phyloP scores from a whole-genome alignment of 225 moss, liverwort and hornwort genomes.

The Rhytidiadelphus loreus region DNA sequence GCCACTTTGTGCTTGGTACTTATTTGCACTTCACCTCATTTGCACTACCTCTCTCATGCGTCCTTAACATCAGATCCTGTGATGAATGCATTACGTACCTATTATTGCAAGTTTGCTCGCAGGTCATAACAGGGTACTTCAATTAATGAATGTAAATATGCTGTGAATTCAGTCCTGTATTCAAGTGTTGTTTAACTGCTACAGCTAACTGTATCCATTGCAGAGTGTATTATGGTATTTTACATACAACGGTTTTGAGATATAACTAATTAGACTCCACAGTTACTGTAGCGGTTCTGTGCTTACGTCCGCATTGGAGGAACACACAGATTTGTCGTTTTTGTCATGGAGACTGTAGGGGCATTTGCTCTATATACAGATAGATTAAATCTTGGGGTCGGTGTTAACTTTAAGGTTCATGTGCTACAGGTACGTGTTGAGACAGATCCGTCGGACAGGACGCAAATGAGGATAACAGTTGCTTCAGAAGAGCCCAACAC shows the following conservation, averaged over 20 bases:
- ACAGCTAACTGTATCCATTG: background rate
- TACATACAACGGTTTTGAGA: background rate
- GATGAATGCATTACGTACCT: background rate
- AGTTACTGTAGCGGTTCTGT: background rate
- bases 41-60: background rate
- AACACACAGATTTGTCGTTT: background rate
- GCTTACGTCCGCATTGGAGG: background rate
- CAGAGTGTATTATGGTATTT: background rate
- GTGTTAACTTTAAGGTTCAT: background rate
- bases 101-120: background rate
- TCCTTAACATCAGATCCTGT: background rate
- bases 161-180: background rate
- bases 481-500: conserved; percentile 74
- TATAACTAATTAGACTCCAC: background rate
- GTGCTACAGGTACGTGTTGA: conserved; percentile 78
- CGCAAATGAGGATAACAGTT: conserved; percentile 88
- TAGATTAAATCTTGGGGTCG: background rate
- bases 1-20: conserved; percentile 80
- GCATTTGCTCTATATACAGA: background rate
- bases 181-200: background rate
- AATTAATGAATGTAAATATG: background rate
- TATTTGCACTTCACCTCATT: background rate
- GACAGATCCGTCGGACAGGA: conserved; percentile 93
- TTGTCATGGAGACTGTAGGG: background rate
- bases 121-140: background rate